phyloP scores from a whole-genome alignment of 176 grass and related monocot genomes.

The Typha latifolia region DNA sequence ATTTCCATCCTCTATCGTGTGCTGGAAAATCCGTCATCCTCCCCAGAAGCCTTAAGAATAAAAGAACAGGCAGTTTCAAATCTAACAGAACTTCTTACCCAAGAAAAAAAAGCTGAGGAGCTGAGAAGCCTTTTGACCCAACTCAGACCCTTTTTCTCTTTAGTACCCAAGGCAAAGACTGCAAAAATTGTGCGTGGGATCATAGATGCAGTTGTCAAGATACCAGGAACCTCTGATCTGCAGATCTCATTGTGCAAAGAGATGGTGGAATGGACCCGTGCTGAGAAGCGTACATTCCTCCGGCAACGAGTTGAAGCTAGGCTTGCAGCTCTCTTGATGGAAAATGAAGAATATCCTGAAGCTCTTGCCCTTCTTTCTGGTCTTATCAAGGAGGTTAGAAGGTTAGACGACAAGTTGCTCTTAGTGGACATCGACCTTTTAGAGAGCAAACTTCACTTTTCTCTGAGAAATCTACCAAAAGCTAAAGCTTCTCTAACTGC shows the following conservation, averaged over 20 bases:
- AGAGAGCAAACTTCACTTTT: slow-evolving; percentile 92
- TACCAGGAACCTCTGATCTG: slow-evolving; percentile 60
- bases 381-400: slow-evolving; percentile 85
- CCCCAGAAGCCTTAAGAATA: slow-evolving; percentile 56
- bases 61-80: slow-evolving; percentile 79
- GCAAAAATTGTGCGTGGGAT: slow-evolving; percentile 78
- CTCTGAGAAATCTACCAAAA: slow-evolving; percentile 75
- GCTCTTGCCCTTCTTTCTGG: slow-evolving; percentile 55
- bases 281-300: slow-evolving; percentile 77
- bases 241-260: slow-evolving; percentile 86
- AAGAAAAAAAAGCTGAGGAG: slow-evolving; percentile 64
- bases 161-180: slow-evolving; percentile 86
- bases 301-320: slow-evolving; percentile 79
- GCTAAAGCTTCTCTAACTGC: slow-evolving; percentile 80
- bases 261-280: slow-evolving; percentile 84
- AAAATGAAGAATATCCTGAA: slow-evolving; percentile 74
- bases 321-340: slow-evolving; percentile 64
- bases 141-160: slow-evolving; percentile 66
- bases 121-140: slow-evolving; percentile 70
- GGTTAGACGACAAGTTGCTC: slow-evolving; percentile 76
- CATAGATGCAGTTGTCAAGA: slow-evolving; percentile 78
- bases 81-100: slow-evolving; percentile 61
- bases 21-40: slow-evolving; percentile 62
- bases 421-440: slow-evolving; percentile 90
- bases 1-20: slow-evolving; percentile 71